Evolutionary conservation across 2,329 filamentous ascomycete genomes (phyloP).

Genomic region (Neobulgaria alba): DNA sequence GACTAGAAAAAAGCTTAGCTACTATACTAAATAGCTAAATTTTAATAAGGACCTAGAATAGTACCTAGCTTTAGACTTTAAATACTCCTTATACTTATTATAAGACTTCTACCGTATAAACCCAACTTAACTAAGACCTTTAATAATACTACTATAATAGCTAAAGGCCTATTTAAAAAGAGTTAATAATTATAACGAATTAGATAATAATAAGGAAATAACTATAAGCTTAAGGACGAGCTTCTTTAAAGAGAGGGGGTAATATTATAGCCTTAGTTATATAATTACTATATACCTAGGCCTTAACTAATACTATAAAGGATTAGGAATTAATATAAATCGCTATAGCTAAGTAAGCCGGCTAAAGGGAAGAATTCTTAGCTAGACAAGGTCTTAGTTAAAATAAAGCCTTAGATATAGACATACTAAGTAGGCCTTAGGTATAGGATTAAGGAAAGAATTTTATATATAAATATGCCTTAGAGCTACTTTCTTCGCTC

Average conservation of each 20-base stretch:
- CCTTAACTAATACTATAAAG: too few relatives aligned
- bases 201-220: not conserved
- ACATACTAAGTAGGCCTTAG: too few relatives aligned
- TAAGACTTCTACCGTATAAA: not conserved
- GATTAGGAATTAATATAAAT: too few relatives aligned
- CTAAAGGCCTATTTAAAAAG: conserved; percentile 1
- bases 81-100: not conserved
- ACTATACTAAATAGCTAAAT: not conserved
- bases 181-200: not conserved
- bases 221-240: not conserved
- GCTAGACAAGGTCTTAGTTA: too few relatives aligned
- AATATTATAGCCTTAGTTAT: too few relatives aligned
- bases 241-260: not conserved
- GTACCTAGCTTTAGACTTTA: not conserved
- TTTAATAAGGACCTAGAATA: not conserved
- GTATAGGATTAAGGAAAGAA: too few relatives aligned
- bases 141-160: not conserved
- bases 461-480: too few relatives aligned
- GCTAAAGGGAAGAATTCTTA: too few relatives aligned
- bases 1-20: not conserved
- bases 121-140: not conserved
- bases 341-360: too few relatives aligned
- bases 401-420: too few relatives aligned
- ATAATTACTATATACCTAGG: too few relatives aligned
- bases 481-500: too few relatives aligned